Base-by-base conservation (phyloP, 768 basidiomycete genomes). In the Trametes cinnabarina region DNA sequence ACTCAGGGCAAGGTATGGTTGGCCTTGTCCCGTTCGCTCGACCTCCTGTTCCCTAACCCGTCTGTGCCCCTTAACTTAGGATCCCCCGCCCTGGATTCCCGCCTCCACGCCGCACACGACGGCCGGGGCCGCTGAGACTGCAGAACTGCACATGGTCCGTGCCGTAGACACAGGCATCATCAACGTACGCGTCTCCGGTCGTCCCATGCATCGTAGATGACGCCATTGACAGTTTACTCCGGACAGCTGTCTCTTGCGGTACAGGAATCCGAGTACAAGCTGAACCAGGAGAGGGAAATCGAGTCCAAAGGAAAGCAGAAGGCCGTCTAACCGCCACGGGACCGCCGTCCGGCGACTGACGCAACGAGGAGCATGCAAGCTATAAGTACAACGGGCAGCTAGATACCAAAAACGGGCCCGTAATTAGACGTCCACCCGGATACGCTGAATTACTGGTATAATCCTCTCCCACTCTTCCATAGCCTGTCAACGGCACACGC, bases 401-500 rank as follows among this genome's bases (percentile, higher is more conserved):
- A 54, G 58, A 55, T 54, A 48, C 51, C 58, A 40, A 60, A 54
- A 60, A 56, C n/a, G 42, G 12, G 58, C 54, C 47, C 55, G 47
- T 49, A 22, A 58, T 76, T 82, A 92, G 69, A 92, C 85, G 73
- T 94, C 93, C 74, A 96, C 94, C 53, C 92, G 87, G 77, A 96
- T 96, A 55, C 92, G 89, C 73, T 95, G 92, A 68, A 96, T 87
- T 65, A 94, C 77, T 65, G 94, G 91, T 80, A 94, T 93, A 69
- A 95, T 89, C 73, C 90, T 80, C 53, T 98, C 94, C 94, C 94
- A 98, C 72, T 98, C 94, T 65, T 98, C 93, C 90, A 96, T 94
- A 53, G 92, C 86, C 88, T 93, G 63, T 19, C 50, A 55, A 40
- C 4, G n/a, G 35, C 22, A 32, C 17, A 32, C 30, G 30, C 30